phyloP scores from a whole-genome alignment of 2,329 filamentous ascomycete genomes.

The Sodiomyces alkalinus region DNA sequence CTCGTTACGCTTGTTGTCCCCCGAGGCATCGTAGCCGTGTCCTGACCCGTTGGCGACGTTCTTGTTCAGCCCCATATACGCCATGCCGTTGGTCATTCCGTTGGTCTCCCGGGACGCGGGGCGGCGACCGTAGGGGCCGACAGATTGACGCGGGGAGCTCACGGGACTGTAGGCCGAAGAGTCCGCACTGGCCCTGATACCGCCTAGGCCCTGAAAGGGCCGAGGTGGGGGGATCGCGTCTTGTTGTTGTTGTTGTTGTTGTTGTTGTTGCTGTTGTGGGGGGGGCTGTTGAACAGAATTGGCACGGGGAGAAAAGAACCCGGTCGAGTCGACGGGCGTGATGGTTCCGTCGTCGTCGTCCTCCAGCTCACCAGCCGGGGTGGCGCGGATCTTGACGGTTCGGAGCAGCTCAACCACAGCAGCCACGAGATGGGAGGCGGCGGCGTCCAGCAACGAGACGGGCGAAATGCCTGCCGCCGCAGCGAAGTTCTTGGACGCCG shows the following conservation, averaged over 20 bases:
- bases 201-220: slow-evolving; percentile 42
- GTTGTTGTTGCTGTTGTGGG: slow-evolving; percentile 13
- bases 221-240: slow-evolving; percentile 31
- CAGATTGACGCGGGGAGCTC: slow-evolving; percentile 49
- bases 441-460: slow-evolving; percentile 85
- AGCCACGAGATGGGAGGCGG: slow-evolving; percentile 76
- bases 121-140: slow-evolving; percentile 22
- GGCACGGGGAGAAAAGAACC: slow-evolving; percentile 49
- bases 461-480: slow-evolving; percentile 72
- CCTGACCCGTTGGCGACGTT: slow-evolving; percentile 20
- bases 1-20: slow-evolving; percentile 27
- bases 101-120: slow-evolving; percentile 13
- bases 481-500: slow-evolving; percentile 83
- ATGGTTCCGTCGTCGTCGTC: slow-evolving; percentile 56
- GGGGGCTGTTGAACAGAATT: slow-evolving; percentile 19
- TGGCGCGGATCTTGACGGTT: slow-evolving; percentile 67
- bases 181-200: slow-evolving; percentile 43
- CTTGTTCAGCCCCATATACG: slow-evolving; percentile 20
- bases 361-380: slow-evolving; percentile 60
- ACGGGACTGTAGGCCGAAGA: slow-evolving; percentile 64
- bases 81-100: slow-evolving; percentile 21
- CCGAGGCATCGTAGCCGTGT: slow-evolving; percentile 21
- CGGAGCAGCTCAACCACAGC: slow-evolving; percentile 77
- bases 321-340: slow-evolving; percentile 50
- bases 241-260: too few relatives aligned